Conservation (phyloP, 495 filamentous ascomycete species). For the Aspergillus baeticus region DNA sequence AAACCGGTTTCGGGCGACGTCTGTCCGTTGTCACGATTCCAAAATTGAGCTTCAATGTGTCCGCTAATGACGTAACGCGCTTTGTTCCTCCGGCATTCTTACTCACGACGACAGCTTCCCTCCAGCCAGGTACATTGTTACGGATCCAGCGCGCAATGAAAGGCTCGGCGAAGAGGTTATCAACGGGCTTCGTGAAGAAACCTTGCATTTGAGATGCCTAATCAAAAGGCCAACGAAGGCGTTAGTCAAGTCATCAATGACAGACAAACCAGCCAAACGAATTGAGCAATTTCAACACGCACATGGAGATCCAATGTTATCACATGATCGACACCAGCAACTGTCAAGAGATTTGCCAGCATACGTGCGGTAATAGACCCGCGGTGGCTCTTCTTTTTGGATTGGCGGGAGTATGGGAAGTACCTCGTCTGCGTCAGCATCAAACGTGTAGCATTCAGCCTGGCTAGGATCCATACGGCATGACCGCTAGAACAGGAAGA, state of each 20-base stretch:
- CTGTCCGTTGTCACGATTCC: constrained; percentile 95
- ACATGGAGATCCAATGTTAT: constrained; percentile 94
- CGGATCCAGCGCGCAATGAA: constrained; percentile 95
- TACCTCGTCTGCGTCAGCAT: constrained; percentile 61
- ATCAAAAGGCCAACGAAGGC: constrained; percentile 15
- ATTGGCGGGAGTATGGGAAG: constrained; percentile 97
- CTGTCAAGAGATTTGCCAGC: constrained; percentile 89
- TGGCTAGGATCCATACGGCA: constrained; percentile 61
- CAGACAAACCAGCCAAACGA: constrained; percentile 5
- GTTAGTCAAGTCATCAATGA: constrained; percentile 1
- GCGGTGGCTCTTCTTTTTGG: constrained; percentile 97
- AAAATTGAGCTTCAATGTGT: constrained; percentile 95
- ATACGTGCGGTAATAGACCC: constrained; percentile 96
- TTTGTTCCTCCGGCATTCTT: constrained; percentile 98
- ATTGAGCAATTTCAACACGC: constrained; percentile 26
- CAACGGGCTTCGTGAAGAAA: constrained; percentile 96
- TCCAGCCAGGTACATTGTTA: constrained; percentile 82
- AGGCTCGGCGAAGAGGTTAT: constrained; percentile 95
- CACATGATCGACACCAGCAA: constrained; percentile 95
- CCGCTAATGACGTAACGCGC: constrained; percentile 92
- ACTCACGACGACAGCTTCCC: constrained; percentile 89
- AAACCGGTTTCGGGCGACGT: constrained; percentile 55
- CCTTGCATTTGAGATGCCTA: constrained; percentile 95
- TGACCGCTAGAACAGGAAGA: constrained; percentile 64
- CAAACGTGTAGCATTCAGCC: constrained; percentile 31